Evolutionary conservation across 1,284 basidiomycete species (phyloP), one percentile per base, ranked within the genome.

Genomic region (Heterobasidion annosum): DNA sequence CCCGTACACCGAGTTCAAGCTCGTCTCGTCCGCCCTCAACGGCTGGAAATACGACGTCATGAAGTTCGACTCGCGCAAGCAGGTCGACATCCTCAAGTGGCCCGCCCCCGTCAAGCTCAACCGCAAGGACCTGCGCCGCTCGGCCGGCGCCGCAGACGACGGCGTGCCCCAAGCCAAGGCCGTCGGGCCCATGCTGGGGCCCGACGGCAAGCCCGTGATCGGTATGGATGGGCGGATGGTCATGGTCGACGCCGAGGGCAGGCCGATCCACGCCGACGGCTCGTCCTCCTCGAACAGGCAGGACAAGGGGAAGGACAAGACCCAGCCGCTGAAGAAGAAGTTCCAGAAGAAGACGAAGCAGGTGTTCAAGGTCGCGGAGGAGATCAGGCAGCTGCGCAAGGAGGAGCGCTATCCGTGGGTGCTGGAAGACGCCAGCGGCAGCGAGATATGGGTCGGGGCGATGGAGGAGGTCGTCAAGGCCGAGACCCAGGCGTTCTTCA

Each of bases 351-450:
- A 92, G 74, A 92, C 88, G 37, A 76, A 78, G 56, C 90, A 93
- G 72, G 88, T 93, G 33, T 91, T 85, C 68, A 77, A 83, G 59
- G 63, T 71, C n/a, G 65, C 71, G 10, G 68, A 72, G 54, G 65
- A 62, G 57, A 62, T 64, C 48, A 56, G 72, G 59, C 64, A 70
- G 70, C 73, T 93, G 61, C 74, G 86, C 64, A 79, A 78, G 63
- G 91, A 94, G 71, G 92, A 94, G 69, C 75, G 88, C 60, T 88
- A 88, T 67, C 91, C 92, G 1, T 94, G 91, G 92, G 83, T 94
- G 47, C 79, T 93, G 70, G 91, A 94, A 71, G 90, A 92, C 65
- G 79, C 76, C 48, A 65, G 67, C 46, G 77, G 81, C 53, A 70
- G 75, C 56, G 87, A 91, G 68, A 65, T 79, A 34, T 94, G 91